Conservation (phyloP, 1,139 yeast genomes). For the Geotrichum klebahnii region DNA sequence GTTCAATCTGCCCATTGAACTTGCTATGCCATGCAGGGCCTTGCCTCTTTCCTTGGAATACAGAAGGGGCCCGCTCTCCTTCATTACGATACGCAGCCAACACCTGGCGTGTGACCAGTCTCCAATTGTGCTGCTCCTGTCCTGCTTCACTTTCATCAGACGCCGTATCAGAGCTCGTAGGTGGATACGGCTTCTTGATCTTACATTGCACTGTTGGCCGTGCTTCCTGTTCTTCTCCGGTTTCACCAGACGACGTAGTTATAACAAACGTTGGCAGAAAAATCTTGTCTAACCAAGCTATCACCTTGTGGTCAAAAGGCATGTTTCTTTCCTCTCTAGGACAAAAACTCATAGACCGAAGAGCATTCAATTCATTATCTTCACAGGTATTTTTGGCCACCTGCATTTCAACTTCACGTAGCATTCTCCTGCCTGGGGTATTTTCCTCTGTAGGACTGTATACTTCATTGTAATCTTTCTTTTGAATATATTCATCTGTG, state of each 20-base stretch:
- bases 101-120: slow-evolving; percentile 23
- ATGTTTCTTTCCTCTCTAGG: slow-evolving; percentile 29
- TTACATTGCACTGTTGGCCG: slow-evolving; percentile 16
- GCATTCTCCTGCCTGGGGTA: background rate
- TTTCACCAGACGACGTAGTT: background rate
- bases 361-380: background rate
- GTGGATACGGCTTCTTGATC: slow-evolving; percentile 21
- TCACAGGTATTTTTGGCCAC: background rate
- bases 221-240: background rate
- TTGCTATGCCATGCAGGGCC: slow-evolving; percentile 13
- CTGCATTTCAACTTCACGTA: background rate
- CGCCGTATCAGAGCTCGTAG: slow-evolving; percentile 20
- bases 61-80: slow-evolving; percentile 15
- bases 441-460: background rate
- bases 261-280: slow-evolving; percentile 2
- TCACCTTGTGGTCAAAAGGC: slow-evolving; percentile 28
- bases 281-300: slow-evolving; percentile 26
- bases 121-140: slow-evolving; percentile 24
- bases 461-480: background rate
- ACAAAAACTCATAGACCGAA: slow-evolving; percentile 17
- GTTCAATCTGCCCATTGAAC: background rate
- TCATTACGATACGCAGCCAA: slow-evolving; percentile 27
- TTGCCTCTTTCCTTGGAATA: background rate
- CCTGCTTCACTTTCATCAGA: slow-evolving; percentile 19
- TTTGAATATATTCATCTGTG: slow-evolving; percentile 1